phyloP scores from a whole-genome alignment of 2,329 filamentous ascomycete species.

The Aspergillus nomiae region DNA sequence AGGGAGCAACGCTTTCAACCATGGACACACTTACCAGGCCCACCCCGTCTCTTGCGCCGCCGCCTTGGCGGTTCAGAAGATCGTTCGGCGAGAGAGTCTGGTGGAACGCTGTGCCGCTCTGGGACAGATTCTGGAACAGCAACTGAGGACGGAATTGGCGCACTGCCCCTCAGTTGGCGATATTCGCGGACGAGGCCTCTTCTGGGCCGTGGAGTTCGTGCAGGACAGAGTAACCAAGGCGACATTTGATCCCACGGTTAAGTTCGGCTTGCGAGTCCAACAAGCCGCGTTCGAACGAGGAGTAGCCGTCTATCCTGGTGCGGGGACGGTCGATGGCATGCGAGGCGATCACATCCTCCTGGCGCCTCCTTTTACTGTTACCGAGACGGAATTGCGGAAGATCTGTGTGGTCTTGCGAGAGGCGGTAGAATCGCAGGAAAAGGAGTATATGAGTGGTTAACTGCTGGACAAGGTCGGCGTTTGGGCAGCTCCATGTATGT shows the following conservation, averaged over 20 bases:
- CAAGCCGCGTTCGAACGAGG: not conserved
- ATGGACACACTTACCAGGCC: constrained; percentile 7
- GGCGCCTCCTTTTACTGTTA: constrained; percentile 2
- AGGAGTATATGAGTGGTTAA: not conserved
- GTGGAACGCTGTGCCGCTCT: not conserved
- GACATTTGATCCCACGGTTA: not conserved
- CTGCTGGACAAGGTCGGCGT: not conserved
- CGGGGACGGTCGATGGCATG: constrained; percentile 1
- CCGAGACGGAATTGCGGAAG: not conserved
- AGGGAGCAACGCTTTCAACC: not conserved
- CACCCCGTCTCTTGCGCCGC: constrained; percentile 5
- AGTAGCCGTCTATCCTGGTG: constrained; percentile 1
- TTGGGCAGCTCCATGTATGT: not conserved
- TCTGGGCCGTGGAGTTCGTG: constrained; percentile 11
- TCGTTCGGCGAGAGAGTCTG: not conserved
- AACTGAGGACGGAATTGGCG: not conserved
- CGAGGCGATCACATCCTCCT: not conserved
- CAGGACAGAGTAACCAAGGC: not conserved
- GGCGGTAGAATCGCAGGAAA: not conserved
- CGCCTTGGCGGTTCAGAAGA: constrained; percentile 3
- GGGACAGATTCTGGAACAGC: not conserved
- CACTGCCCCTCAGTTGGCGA: not conserved
- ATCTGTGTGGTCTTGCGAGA: not conserved
- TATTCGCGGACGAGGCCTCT: constrained; percentile 5
- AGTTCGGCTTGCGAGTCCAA: not conserved